Evolutionary conservation across 768 basidiomycete genomes (phyloP), one percentile per base, ranked within the genome.

Genomic region (Hortiboletus campestris): DNA sequence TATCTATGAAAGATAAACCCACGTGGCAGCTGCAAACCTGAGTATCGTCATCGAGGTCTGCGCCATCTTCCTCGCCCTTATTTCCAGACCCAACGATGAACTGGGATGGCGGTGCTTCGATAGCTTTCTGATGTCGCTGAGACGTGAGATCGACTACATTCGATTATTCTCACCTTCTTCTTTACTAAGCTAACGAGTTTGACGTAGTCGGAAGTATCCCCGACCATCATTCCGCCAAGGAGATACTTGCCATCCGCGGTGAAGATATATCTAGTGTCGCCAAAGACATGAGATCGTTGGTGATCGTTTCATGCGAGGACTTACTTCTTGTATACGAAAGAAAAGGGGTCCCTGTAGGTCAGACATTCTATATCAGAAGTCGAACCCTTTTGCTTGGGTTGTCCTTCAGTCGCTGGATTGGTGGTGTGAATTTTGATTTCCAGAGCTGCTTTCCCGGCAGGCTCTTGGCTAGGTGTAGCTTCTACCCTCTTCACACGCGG

Each of bases 191-290:
- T 74, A n/a, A 89, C 77, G 14, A 89, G 75, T 68, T 88, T 88
- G 53, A 84, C 79, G 62, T 84, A 88, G 64, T 86, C 84, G 36
- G 74, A 76, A 11, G 81, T 81, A 62, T 88, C 85, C 3, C 88
- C 88, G n/a, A 91, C 80, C 86, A 89, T 86, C 80, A 88, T 87
- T 4, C 88, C 88, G 13, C 88, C 88, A 4, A 91, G 71, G 13
- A 91, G 74, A 60, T 86, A 78, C 68, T 85, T 84, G 12, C 88
- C 88, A 63, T 89, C 86, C 9, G 78, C 77, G 12, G 79, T 84
- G 66, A 89, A 89, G 41, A 89, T 80, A 58, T 86, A 88, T 64
- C 76, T 77, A 35, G 14, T 14, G 48, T 9, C 13, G 51, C 8
- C 25, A 38, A 14, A 6, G 19, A 36, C 1, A 13, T 40, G 34